Evolutionary conservation across 768 basidiomycete genomes (phyloP).

Genomic region (Aureoboletus auriporus): DNA sequence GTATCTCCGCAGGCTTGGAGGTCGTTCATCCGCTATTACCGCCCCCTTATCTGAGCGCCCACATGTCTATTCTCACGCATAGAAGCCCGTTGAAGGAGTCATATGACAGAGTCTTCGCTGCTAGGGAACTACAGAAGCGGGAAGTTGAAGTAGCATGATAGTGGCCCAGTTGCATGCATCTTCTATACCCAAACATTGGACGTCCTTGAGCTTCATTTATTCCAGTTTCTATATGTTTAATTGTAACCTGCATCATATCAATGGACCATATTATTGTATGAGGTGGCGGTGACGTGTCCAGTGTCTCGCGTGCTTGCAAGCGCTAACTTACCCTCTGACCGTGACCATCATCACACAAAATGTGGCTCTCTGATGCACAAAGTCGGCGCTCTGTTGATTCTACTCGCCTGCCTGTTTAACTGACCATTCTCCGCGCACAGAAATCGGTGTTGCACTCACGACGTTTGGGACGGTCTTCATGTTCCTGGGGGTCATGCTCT

Average conservation of each 20-base stretch:
- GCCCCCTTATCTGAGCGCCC: conserved; percentile 65
- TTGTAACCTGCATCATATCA: conserved; percentile 19
- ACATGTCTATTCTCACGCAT: conserved; percentile 63
- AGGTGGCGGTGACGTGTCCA: conserved; percentile 24
- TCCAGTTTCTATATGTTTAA: conserved; percentile 23
- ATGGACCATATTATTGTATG: conserved; percentile 8
- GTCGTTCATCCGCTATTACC: conserved; percentile 68
- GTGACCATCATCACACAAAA: conserved; percentile 13
- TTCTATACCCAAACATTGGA: conserved; percentile 22
- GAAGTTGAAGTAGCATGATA: conserved; percentile 5
- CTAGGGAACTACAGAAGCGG: conserved; percentile 40
- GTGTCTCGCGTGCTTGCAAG: background rate
- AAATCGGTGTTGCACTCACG: conserved; percentile 95
- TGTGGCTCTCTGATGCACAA: conserved; percentile 56
- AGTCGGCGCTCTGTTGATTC: conserved; percentile 23
- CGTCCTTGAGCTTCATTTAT: conserved; percentile 19
- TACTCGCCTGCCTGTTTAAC: background rate
- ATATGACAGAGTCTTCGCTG: conserved; percentile 60
- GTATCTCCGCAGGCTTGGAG: conserved; percentile 51
- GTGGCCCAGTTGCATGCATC: background rate
- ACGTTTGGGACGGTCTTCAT: conserved; percentile 95
- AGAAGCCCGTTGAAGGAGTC: conserved; percentile 67
- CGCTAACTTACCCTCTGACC: conserved; percentile 1
- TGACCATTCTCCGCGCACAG: conserved; percentile 37
- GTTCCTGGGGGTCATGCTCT: conserved; percentile 91